A percentile compares a stretch with the other conserved stretches of the same genome.
Conservation (phyloP, 2,329 filamentous ascomycete genomes). For the Fusarium graminum region DNA sequence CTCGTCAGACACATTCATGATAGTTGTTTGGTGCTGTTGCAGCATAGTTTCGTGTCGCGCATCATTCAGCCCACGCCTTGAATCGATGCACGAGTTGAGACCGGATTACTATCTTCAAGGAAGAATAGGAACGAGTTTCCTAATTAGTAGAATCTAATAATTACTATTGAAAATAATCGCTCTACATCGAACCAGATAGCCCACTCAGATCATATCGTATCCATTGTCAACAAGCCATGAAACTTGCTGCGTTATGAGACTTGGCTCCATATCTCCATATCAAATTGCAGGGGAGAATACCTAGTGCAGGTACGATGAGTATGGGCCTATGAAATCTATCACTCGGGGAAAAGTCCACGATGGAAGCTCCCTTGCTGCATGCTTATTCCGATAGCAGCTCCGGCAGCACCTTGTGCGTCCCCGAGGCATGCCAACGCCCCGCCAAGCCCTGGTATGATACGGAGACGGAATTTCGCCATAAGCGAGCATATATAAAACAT, state of each 20-base stretch:
- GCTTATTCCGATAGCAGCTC: constrained; percentile 40
- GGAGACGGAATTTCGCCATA: constrained; percentile 20
- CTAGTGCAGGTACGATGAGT: constrained; percentile 45
- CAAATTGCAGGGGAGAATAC: constrained; percentile 33
- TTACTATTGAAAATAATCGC: neutral
- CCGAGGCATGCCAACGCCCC: constrained; percentile 41
- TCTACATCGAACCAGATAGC: neutral
- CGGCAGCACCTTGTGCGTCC: constrained; percentile 47
- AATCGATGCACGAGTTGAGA: neutral
- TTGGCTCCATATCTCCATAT: constrained; percentile 36
- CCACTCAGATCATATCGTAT: neutral
- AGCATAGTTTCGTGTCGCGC: neutral
- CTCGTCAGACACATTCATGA: neutral
- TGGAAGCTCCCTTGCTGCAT: constrained; percentile 41
- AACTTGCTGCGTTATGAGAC: constrained; percentile 15
- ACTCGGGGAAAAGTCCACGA: constrained; percentile 27
- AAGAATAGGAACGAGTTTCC: neutral
- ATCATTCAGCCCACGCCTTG: neutral
- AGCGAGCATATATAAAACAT: constrained; percentile 3
- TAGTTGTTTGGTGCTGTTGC: neutral
- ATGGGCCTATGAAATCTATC: constrained; percentile 32
- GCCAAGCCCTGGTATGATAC: constrained; percentile 36
- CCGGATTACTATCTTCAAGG: neutral
- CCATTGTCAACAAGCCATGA: neutral
- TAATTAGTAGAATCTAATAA: neutral